phyloP scores from a whole-genome alignment of 345 rosid species.

The Citrus reticulata region DNA sequence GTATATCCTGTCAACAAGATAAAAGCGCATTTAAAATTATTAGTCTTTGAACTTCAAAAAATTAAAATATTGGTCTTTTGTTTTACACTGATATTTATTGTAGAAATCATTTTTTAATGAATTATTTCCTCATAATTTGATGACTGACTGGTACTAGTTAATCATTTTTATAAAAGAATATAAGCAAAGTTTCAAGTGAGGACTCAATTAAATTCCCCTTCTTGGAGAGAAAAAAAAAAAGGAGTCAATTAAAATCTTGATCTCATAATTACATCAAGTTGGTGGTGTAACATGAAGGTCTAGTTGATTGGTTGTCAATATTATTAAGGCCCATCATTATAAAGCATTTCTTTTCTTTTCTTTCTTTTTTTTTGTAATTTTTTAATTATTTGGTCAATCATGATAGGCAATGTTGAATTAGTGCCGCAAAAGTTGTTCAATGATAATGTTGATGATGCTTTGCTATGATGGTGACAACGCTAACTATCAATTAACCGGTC shows the following conservation, averaged over 20 bases:
- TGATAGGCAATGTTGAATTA: neutral
- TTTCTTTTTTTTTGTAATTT: neutral
- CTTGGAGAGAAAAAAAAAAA: accelerated
- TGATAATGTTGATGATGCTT: constrained; percentile 19
- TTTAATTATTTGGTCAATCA: constrained; percentile 7
- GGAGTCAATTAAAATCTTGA: neutral
- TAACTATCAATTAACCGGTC: neutral
- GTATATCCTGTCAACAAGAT: too few relatives aligned
- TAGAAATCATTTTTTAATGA: too few relatives aligned
- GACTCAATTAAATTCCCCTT: neutral
- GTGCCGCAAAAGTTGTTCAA: neutral
- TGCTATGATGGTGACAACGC: constrained; percentile 6
- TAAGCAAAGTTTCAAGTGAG: neutral
- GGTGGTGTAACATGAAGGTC: neutral
- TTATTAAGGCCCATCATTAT: constrained; percentile 8
- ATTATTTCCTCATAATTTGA: too few relatives aligned
- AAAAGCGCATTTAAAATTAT: too few relatives aligned
- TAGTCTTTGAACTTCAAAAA: too few relatives aligned
- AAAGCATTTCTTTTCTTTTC: neutral
- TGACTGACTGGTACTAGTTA: too few relatives aligned
- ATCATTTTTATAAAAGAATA: too few relatives aligned
- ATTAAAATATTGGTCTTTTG: too few relatives aligned
- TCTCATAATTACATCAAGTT: constrained; percentile 13
- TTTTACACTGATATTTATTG: too few relatives aligned
- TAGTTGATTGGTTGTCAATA: constrained; percentile 22